Conservation (phyloP, 306 rosid species). For the Quercus glauca region DNA sequence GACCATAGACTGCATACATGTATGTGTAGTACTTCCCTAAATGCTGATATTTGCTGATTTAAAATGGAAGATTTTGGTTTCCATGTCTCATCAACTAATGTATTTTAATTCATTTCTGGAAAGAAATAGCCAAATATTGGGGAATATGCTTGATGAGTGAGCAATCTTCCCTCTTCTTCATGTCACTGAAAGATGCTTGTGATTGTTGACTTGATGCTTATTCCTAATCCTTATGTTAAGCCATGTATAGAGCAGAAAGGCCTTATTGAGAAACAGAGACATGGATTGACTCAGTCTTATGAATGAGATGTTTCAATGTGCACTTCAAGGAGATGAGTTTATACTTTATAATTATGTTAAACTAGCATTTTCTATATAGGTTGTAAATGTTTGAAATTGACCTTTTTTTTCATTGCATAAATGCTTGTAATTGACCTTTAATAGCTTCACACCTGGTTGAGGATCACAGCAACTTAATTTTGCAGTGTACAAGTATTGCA, state of each 20-base stretch:
- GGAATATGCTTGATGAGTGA: background rate
- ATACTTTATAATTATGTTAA: too few species aligned
- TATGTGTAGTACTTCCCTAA: background rate
- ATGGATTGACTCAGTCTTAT: background rate
- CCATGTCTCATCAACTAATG: background rate
- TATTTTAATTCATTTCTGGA: background rate
- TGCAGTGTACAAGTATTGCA: background rate
- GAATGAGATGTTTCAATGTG: background rate
- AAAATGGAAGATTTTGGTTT: background rate
- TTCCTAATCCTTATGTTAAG: background rate
- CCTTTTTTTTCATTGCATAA: background rate
- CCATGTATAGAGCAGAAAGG: background rate
- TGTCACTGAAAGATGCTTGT: background rate
- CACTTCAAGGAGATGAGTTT: background rate
- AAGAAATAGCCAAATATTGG: background rate
- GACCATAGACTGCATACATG: background rate
- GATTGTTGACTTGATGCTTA: background rate
- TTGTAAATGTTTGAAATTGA: background rate
- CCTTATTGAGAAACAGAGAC: background rate
- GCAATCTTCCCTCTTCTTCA: background rate
- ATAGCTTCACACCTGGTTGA: background rate
- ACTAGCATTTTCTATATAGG: background rate
- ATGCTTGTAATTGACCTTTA: background rate
- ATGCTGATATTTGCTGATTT: background rate
- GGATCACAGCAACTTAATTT: background rate